Base-by-base conservation (phyloP, 2,329 filamentous ascomycete genomes). In the Xylariomycetidae sp. region DNA sequence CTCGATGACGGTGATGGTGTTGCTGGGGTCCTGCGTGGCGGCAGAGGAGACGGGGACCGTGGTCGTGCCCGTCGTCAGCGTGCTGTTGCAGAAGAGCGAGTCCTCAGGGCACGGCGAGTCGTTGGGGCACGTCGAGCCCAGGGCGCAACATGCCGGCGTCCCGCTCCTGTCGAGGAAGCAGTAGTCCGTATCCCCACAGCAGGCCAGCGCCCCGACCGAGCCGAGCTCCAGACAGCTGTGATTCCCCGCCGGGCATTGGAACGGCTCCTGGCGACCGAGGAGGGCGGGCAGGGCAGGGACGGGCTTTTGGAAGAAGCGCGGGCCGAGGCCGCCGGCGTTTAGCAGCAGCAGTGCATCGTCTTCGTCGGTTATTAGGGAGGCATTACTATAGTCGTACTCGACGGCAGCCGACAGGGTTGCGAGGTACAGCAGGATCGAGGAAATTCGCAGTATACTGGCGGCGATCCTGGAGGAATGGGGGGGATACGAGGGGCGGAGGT, bases 161-260 rank as follows among this genome's bases (percentile, higher is more conserved):
- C 48, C 50, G 13, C 15, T 15, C 13, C 16, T 2, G 30, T 50
- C 14, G 13, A 46, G 10, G 27, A 45, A 51, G 42, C 51, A 54
- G 37, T 53, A 53, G 25, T 41, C 20, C 36, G 51, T 43, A 33
- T 53, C 48, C 7, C 4, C 3, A 25, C 51, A 54, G 34, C 51
- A 54, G 1, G 5, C 4, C 3, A 4, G 2, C 11, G 38, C 40
- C 12, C 40, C 45, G 16, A 33, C 4, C 2, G 37, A 17, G 2
- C 40, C 33, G 4, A 41, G 18, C 18, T 54, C 51, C 2, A 47
- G 27, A 22, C 50, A 54, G 36, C 30, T 44, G 30, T 54, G 50
- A 1, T 29, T 8, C 3, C 44, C 46, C 2, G 25, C 6, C 1
- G 12, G 2, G 30, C 51, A 54, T 12, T 37, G 40, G 16, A n/a